Percentiles rank a stretch among this genome's conserved stretches.
phyloP scores from a whole-genome alignment of 805 yeast genomes.

The Kuraishia ogatae region DNA sequence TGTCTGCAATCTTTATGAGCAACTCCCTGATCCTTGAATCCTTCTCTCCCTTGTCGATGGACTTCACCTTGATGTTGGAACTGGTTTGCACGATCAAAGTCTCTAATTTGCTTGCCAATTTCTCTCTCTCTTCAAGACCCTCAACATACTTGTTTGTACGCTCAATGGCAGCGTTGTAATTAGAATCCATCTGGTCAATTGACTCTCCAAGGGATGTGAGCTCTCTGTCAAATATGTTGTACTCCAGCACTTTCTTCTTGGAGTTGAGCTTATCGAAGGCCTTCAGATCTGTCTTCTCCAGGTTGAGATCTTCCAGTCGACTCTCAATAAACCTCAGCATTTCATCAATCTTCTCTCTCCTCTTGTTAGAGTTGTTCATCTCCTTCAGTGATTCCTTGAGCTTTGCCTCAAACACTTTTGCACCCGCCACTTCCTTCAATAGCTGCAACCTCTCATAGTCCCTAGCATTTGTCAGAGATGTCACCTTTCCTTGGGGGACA shows the following conservation, averaged over 20 bases:
- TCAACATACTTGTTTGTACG: conserved; percentile 46
- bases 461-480: conserved; percentile 81
- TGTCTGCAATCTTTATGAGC: conserved; percentile 37
- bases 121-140: conserved; percentile 56
- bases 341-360: conserved; percentile 65
- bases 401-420: conserved; percentile 79
- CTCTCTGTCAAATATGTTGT: conserved; percentile 71
- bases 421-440: conserved; percentile 91
- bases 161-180: conserved; percentile 40
- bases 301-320: conserved; percentile 68
- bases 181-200: conserved; percentile 52
- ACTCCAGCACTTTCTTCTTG: conserved; percentile 64
- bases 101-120: conserved; percentile 32
- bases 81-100: conserved; percentile 36
- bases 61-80: conserved; percentile 38
- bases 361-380: conserved; percentile 63
- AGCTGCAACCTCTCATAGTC: conserved; percentile 73
- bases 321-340: conserved; percentile 62
- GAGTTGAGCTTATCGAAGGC: conserved; percentile 61
- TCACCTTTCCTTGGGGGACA: conserved; percentile 93
- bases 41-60: conserved; percentile 48
- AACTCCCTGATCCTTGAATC: conserved; percentile 41
- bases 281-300: conserved; percentile 70
- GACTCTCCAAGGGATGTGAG: conserved; percentile 48
- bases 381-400: conserved; percentile 72